phyloP scores from a whole-genome alignment of 305 asterid genomes.

The Solanum aculeatissimum region DNA sequence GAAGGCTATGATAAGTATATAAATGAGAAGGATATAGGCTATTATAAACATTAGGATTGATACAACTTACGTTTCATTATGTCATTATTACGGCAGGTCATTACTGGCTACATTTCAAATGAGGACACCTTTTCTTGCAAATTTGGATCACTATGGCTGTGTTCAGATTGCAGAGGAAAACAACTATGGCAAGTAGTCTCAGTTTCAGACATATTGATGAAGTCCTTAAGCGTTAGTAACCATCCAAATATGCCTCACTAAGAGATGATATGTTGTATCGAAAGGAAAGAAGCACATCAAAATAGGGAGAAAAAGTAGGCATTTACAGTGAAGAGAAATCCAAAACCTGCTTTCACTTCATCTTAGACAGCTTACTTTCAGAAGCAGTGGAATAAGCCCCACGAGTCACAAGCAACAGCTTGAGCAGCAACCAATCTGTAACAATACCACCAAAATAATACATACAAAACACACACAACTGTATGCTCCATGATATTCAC shows the following conservation, averaged over 20 bases:
- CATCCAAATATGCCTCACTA: background rate
- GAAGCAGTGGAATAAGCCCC: background rate
- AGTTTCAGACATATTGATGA: background rate
- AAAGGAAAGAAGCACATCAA: background rate
- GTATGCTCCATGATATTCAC: background rate
- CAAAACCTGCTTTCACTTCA: background rate
- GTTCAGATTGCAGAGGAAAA: background rate
- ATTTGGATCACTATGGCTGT: background rate
- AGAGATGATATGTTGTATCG: background rate
- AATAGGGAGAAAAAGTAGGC: background rate
- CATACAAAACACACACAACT: background rate
- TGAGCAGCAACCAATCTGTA: background rate
- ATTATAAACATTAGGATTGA: background rate
- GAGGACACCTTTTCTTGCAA: background rate
- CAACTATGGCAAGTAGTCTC: background rate
- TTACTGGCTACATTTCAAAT: background rate
- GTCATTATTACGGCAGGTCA: background rate
- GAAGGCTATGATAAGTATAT: background rate
- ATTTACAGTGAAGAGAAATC: background rate
- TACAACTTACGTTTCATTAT: background rate
- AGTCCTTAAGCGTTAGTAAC: background rate
- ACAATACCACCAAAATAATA: background rate
- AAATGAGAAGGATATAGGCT: background rate
- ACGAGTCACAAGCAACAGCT: background rate
- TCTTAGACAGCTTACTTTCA: background rate